Evolutionary conservation across 768 basidiomycete species (phyloP).

Genomic region (Lactarius hengduanensis): DNA sequence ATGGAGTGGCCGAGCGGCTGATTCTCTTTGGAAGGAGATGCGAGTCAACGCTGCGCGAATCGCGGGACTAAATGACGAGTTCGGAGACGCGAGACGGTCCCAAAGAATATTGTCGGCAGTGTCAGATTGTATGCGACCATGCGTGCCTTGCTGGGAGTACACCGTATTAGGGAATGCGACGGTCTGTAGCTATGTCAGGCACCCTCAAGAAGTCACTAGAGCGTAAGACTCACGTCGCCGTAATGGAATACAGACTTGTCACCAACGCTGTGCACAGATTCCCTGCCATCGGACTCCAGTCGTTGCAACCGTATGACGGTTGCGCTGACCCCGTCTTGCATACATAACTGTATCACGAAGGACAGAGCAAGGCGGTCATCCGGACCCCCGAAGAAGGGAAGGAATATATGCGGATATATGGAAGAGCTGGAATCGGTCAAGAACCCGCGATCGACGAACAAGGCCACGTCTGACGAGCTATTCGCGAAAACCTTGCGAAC

Average conservation of each 20-base stretch:
- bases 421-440: conserved; percentile 34
- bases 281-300: conserved; percentile 38
- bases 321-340: conserved; percentile 60
- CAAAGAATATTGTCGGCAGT: conserved; percentile 82
- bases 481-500: conserved; percentile 78
- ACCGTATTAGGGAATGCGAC: conserved; percentile 63
- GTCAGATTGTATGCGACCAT: conserved; percentile 68
- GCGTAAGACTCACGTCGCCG: conserved; percentile 36
- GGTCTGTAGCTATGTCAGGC: conserved; percentile 37
- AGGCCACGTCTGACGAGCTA: conserved; percentile 71
- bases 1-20: conserved; percentile 56
- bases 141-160: conserved; percentile 63
- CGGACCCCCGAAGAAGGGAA: conserved; percentile 93
- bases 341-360: conserved; percentile 79
- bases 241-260: conserved; percentile 26
- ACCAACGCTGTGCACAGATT: conserved; percentile 34
- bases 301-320: conserved; percentile 67
- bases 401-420: conserved; percentile 60
- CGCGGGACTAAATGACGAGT: conserved; percentile 32
- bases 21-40: conserved; percentile 55
- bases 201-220: conserved; percentile 9
- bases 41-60: conserved; percentile 52
- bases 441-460: conserved; percentile 78
- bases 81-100: conserved; percentile 53
- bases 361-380: conserved; percentile 86